These are phyloP conservation scores for Russula dissimulans DNA, from an alignment of 768 basidiomycete species.

Conservation along the genomic window DNA sequence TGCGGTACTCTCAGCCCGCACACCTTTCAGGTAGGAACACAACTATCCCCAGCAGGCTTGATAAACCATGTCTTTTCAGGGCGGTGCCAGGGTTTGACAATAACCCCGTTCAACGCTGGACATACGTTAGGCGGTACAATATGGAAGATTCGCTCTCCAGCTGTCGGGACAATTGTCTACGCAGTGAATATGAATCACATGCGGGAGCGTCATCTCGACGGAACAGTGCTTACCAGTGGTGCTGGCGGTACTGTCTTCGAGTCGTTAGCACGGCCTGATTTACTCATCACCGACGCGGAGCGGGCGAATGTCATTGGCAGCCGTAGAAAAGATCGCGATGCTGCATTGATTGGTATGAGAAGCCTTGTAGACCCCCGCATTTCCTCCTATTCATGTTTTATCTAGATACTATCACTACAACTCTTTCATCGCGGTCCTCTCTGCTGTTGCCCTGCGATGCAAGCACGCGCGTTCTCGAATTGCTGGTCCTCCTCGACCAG, in stretches of 20 bases:
- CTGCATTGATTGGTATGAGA: conserved; percentile 68
- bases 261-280: conserved; percentile 79
- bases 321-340: conserved; percentile 83
- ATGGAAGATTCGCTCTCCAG: conserved; percentile 98
- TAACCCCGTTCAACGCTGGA: conserved; percentile 92
- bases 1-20: conserved; percentile 92
- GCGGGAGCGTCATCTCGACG: conserved; percentile 90
- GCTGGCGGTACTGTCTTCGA: conserved; percentile 76
- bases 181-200: conserved; percentile 95
- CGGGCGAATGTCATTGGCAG: conserved; percentile 75
- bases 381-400: conserved; percentile 8
- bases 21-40: conserved; percentile 70
- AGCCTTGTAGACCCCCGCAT: neutral
- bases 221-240: conserved; percentile 75
- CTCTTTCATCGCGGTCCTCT: conserved; percentile 70
- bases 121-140: conserved; percentile 95
- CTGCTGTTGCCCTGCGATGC: conserved; percentile 89
- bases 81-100: conserved; percentile 85
- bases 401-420: conserved; percentile 80
- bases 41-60: neutral
- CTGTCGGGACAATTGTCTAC: conserved; percentile 91
- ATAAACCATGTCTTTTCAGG: conserved; percentile 30
- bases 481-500: conserved; percentile 92
- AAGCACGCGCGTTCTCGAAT: conserved; percentile 88
- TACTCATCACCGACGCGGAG: conserved; percentile 90